phyloP scores from a whole-genome alignment of 345 rosid species.

The Populus nigra region DNA sequence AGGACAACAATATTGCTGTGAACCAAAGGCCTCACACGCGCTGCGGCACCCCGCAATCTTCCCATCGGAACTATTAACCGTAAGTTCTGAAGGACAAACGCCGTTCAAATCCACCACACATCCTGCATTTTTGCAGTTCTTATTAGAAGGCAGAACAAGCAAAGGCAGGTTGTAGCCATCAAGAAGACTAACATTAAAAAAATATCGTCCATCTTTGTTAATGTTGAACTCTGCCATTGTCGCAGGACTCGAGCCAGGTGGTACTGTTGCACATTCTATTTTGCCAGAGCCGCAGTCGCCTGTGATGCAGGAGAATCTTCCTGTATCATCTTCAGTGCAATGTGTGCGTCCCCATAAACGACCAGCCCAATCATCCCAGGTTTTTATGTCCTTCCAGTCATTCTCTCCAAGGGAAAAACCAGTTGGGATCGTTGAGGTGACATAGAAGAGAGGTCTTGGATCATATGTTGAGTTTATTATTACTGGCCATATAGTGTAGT shows the following conservation, averaged over 20 bases:
- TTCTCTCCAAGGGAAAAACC: constrained; percentile 71
- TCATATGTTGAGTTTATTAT: constrained; percentile 42
- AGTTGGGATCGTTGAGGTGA: constrained; percentile 28
- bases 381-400: constrained; percentile 44
- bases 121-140: constrained; percentile 64
- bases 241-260: constrained; percentile 68
- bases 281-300: constrained; percentile 81
- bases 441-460: no score
- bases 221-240: constrained; percentile 79
- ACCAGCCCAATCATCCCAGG: constrained; percentile 89
- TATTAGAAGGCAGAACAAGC: constrained; percentile 60
- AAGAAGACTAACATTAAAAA: constrained; percentile 77
- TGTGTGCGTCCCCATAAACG: constrained; percentile 83
- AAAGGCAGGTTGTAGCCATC: constrained; percentile 91
- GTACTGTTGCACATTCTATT: constrained; percentile 60
- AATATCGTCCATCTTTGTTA: constrained; percentile 66
- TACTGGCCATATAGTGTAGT: constrained; percentile 77
- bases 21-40: constrained; percentile 79
- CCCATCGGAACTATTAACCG: constrained; percentile 45
- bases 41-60: constrained; percentile 68
- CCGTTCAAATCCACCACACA: constrained; percentile 70
- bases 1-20: constrained; percentile 78
- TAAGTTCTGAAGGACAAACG: constrained; percentile 73
- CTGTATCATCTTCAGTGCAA: constrained; percentile 62
- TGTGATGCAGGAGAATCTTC: constrained; percentile 66